Evolutionary conservation across 768 basidiomycete species (phyloP).

Genomic region (Collybiopsis luxurians): DNA sequence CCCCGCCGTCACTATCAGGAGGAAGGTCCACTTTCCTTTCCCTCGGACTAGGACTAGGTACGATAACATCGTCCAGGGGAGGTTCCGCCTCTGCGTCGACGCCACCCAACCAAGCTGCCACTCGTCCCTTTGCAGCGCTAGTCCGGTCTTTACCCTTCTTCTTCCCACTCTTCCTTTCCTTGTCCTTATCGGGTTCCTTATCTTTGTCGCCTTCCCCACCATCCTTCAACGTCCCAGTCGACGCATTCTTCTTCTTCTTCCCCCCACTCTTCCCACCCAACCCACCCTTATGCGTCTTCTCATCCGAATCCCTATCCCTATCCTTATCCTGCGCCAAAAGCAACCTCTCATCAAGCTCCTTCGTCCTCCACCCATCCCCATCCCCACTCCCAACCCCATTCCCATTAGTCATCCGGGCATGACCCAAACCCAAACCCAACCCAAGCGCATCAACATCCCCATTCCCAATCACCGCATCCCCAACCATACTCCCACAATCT

Average conservation of each 20-base stretch:
- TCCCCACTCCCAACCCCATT: background rate
- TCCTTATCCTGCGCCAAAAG: slow-evolving; percentile 8
- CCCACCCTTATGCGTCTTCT: slow-evolving; percentile 22
- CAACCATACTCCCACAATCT: slow-evolving; percentile 24
- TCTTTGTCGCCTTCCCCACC: slow-evolving; percentile 13
- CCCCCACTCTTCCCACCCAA: background rate
- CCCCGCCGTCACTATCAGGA: background rate
- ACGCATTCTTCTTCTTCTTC: slow-evolving; percentile 21
- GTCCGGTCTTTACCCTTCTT: slow-evolving; percentile 22
- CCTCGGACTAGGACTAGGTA: slow-evolving; percentile 26
- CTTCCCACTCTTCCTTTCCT: slow-evolving; percentile 23
- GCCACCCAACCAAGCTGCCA: slow-evolving; percentile 75
- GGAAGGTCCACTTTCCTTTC: background rate
- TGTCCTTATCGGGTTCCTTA: slow-evolving; percentile 20
- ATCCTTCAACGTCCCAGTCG: slow-evolving; percentile 6
- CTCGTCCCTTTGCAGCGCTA: slow-evolving; percentile 58
- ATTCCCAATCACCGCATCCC: slow-evolving; percentile 9
- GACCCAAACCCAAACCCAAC: too few species aligned
- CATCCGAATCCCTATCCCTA: slow-evolving; percentile 35
- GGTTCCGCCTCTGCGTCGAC: slow-evolving; percentile 64
- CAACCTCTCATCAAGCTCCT: slow-evolving; percentile 11
- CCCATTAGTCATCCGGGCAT: background rate
- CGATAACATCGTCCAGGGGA: slow-evolving; percentile 42
- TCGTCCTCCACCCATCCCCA: background rate
- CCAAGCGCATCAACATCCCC: background rate